Percentiles rank a stretch among this genome's conserved stretches.
These are phyloP conservation scores for Cantharellus cinnabarinus DNA, from an alignment of 768 basidiomycete species.

Conservation along the genomic window DNA sequence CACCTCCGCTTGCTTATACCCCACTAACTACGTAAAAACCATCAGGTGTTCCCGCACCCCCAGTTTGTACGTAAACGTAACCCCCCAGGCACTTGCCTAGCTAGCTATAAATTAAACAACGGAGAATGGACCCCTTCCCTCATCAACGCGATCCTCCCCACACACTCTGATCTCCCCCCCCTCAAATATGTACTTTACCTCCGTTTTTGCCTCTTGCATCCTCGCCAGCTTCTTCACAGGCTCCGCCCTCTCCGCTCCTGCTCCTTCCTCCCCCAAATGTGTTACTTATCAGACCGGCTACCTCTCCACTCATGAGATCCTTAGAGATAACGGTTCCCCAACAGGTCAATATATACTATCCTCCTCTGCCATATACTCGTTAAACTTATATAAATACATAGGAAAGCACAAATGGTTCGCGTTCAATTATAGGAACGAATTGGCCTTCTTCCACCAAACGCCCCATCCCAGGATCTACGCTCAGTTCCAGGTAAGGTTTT, in stretches of 20 bases:
- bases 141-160: no score
- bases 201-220: background rate
- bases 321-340: background rate
- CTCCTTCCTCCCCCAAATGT: background rate
- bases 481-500: background rate
- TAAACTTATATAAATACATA: background rate
- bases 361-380: background rate
- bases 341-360: background rate
- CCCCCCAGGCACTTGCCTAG: no score
- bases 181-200: no score
- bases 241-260: background rate
- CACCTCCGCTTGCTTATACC: no score
- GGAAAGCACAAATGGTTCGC: background rate
- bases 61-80: no score
- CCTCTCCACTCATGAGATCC: background rate
- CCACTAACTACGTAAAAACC: no score
- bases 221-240: background rate
- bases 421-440: background rate
- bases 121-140: no score
- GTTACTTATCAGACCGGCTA: background rate
- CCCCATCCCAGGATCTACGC: background rate
- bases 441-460: background rate
- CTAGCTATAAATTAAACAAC: no score
- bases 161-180: no score
- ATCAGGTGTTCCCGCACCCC: no score